These are phyloP conservation scores for Plasmopara muralis DNA, from an alignment of 352 stramenopile genomes.

Conservation along the genomic window DNA sequence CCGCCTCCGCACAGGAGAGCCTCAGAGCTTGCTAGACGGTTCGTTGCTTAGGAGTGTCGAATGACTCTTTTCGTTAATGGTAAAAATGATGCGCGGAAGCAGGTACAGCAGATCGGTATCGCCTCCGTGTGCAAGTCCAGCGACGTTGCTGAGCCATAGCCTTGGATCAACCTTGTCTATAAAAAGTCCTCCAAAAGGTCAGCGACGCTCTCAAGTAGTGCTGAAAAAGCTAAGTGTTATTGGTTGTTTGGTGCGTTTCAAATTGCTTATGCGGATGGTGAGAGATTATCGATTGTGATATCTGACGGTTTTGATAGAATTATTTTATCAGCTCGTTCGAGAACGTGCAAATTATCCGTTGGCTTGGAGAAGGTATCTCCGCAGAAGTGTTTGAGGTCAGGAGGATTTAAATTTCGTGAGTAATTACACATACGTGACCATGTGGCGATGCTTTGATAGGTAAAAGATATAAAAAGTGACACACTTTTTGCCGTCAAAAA, in stretches of 20 bases:
- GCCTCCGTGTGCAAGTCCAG: conserved; percentile 35
- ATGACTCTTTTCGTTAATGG: not conserved
- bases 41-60: not conserved
- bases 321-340: conserved; percentile 36
- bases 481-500: conserved; percentile 72
- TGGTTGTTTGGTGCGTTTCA: conserved; percentile 19
- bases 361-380: conserved; percentile 61
- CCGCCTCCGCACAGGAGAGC: conserved; percentile 11
- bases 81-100: not conserved
- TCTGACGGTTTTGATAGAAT: conserved; percentile 12
- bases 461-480: conserved; percentile 29
- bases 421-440: not conserved
- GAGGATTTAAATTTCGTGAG: not conserved
- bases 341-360: conserved; percentile 45
- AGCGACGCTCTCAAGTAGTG: conserved; percentile 15
- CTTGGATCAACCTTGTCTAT: conserved; percentile 37
- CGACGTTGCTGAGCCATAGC: conserved; percentile 29
- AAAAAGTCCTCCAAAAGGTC: conserved; percentile 22
- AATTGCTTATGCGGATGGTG: not conserved
- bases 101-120: conserved; percentile 18
- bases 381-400: conserved; percentile 65
- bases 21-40: conserved; percentile 12
- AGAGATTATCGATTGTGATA: conserved; percentile 1
- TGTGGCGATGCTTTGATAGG: conserved; percentile 17
- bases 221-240: conserved; percentile 21